Evolutionary conservation across 495 filamentous ascomycete genomes (phyloP).

Genomic region (Bacidia gigantensis): DNA sequence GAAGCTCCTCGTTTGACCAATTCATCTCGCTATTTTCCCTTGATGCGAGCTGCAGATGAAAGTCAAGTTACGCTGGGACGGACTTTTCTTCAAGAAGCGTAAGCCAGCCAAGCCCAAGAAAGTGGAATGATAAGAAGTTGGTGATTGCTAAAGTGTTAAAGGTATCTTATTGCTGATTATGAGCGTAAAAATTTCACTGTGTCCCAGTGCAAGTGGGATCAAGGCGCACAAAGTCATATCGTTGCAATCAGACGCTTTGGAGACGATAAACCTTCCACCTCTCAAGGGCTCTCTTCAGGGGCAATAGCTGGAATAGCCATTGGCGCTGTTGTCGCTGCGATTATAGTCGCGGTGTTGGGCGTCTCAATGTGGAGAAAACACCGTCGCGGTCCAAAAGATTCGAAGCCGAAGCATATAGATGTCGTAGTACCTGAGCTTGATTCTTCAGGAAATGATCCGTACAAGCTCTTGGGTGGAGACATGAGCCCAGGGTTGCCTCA

Average conservation of each 20-base stretch:
- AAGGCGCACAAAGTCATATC: constrained; percentile 6
- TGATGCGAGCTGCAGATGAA: constrained; percentile 36
- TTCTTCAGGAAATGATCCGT: constrained; percentile 6
- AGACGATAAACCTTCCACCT: neutral
- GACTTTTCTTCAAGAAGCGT: constrained; percentile 46
- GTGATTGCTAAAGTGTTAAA: neutral
- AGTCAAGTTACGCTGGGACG: constrained; percentile 40
- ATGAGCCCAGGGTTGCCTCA: neutral
- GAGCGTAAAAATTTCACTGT: constrained; percentile 18
- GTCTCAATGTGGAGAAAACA: neutral
- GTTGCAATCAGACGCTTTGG: constrained; percentile 12
- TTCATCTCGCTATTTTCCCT: constrained; percentile 35
- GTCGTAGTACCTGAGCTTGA: constrained; percentile 1
- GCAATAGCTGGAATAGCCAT: constrained; percentile 7
- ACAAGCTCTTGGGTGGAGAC: neutral
- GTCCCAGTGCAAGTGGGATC: constrained; percentile 15
- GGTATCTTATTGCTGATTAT: constrained; percentile 19
- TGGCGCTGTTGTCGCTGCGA: neutral
- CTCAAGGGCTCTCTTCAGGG: neutral
- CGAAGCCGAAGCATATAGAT: neutral
- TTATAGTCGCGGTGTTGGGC: neutral
- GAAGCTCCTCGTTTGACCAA: constrained; percentile 23
- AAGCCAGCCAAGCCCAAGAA: neutral
- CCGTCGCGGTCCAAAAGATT: neutral
- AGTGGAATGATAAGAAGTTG: neutral